Evolutionary conservation across 2,329 filamentous ascomycete species (phyloP).

Genomic region (Arthrocladium fulminans): DNA sequence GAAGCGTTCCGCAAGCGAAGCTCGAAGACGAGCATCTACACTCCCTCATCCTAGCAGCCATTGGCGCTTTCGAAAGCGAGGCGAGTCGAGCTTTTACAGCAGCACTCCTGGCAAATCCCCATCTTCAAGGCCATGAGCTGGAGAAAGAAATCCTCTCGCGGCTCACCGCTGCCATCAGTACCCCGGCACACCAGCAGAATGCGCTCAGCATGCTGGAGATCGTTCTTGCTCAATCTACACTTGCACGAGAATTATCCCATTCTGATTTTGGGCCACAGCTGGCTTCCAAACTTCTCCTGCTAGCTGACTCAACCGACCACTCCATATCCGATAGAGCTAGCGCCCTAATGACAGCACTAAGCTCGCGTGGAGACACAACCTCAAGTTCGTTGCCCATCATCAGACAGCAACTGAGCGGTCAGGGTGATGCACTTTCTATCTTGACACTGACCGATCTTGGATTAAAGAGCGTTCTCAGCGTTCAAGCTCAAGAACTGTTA

Average conservation of each 20-base stretch:
- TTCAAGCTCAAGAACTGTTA: conserved; percentile 41
- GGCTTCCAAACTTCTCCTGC: conserved; percentile 15
- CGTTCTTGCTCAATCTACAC: background rate
- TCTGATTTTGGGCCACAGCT: conserved; percentile 7
- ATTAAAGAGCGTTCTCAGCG: conserved; percentile 28
- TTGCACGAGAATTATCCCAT: background rate
- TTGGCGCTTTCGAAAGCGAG: conserved; percentile 1
- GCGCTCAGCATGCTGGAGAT: conserved; percentile 6
- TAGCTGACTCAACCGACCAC: conserved; percentile 15
- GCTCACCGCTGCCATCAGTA: background rate
- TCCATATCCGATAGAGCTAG: conserved; percentile 14
- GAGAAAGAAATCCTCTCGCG: background rate
- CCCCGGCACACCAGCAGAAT: background rate
- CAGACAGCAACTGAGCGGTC: conserved; percentile 18
- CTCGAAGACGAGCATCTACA: background rate
- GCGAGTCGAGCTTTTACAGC: background rate
- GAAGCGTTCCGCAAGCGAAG: background rate
- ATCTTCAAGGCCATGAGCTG: background rate
- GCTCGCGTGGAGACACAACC: conserved; percentile 3
- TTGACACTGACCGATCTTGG: conserved; percentile 43
- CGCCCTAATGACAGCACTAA: conserved; percentile 12
- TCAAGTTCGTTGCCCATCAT: conserved; percentile 15
- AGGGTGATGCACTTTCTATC: conserved; percentile 16
- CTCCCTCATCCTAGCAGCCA: background rate
- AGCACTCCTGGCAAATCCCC: background rate